Base-by-base conservation (phyloP, 441 rosid genomes). In the Theobroma grandiflorum region DNA sequence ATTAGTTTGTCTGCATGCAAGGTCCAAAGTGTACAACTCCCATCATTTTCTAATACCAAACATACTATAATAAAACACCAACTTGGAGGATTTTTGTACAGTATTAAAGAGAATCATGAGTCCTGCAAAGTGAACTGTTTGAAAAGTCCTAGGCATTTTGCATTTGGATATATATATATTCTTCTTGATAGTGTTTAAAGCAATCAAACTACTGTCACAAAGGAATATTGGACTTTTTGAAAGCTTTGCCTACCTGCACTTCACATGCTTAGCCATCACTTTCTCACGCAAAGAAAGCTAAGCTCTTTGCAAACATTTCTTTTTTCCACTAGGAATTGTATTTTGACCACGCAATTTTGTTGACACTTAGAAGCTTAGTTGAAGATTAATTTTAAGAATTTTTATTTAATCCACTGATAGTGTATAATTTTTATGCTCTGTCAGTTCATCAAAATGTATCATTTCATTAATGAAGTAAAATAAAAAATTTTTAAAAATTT, bases 331-430 rank as follows among this genome's bases (percentile, higher is more conserved):
- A 35, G 67, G 10, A 35, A 15, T 14, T 33, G 67, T 0, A 63
- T 63, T 45, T 59, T 63, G 67, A 63, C 67, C 67, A 63, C 67
- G 67, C 67, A 33, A 63, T 33, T 26, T 38, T 14, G n/a, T 61
- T 26, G 65, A 61, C 14, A 33, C 3, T 4, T 63, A 14, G 65
- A 9, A 61, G 37, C 65, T 61, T 12, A 61, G 38, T 26, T 26
- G 15, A 61, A 4, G 16, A 16, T 58, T 61, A 26, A 61, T 61
- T 6, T 31, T 26, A 10, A 61, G 31, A 1, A 26, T 26, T 26
- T 26, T 26, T 26, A 26, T 26, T 26, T 26, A 1, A 26, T 26
- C 0, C 31, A 26, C 31, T 26, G 31, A 26, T 0, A 26, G 31
- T 0, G 31, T 26, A 26, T 26, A 26, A 26, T 26, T 26, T 26